phyloP scores from a whole-genome alignment of 2,329 filamentous ascomycete genomes.

The Diaporthe citriasiana region DNA sequence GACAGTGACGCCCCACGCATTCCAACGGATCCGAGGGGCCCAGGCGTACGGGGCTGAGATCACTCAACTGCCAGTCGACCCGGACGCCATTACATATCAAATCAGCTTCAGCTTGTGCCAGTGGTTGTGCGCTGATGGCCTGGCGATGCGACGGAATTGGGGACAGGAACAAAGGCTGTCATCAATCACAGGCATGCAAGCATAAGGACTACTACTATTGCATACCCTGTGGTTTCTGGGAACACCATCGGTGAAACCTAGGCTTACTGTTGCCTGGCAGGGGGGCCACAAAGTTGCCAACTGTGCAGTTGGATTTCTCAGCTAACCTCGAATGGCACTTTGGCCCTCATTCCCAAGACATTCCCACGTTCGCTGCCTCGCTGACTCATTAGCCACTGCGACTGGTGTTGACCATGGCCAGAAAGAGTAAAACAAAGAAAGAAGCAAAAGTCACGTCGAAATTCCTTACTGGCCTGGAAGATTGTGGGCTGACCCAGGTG shows the following conservation, averaged over 20 bases:
- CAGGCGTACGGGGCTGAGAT: not conserved
- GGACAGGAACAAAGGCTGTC: not conserved
- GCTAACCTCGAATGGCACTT: not conserved
- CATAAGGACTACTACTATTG: too few species aligned
- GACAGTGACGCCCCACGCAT: constrained; percentile 5
- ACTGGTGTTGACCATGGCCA: not conserved
- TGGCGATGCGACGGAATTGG: not conserved
- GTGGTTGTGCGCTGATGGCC: not conserved
- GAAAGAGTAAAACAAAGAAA: not conserved
- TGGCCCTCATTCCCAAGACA: constrained; percentile 8
- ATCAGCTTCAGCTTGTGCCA: not conserved
- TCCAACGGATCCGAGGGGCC: constrained; percentile 4
- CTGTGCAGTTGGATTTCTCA: not conserved
- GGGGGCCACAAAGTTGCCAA: not conserved
- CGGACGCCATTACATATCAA: not conserved
- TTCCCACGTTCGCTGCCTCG: not conserved
- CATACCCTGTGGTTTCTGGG: too few species aligned
- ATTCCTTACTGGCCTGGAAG: not conserved
- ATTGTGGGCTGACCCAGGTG: not conserved
- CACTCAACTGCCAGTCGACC: too few species aligned
- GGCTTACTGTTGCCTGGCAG: not conserved
- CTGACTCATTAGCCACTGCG: not conserved
- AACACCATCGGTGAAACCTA: not conserved
- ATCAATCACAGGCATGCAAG: not conserved
- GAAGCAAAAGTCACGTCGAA: not conserved